These are phyloP conservation scores for Casuarina equisetifolia DNA, from an alignment of 306 rosid genomes.

Conservation along the genomic window DNA sequence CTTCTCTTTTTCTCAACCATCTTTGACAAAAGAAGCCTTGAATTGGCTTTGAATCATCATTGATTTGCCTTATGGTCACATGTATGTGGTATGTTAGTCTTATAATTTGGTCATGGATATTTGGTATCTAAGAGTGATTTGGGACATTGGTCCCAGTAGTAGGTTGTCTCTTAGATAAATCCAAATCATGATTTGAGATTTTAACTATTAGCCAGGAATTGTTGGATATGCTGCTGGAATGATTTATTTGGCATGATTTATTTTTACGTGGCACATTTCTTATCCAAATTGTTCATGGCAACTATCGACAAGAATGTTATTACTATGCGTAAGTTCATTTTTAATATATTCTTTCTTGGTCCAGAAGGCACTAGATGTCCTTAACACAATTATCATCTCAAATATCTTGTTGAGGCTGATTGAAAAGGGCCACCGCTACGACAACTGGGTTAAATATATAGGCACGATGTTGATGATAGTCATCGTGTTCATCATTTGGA, in stretches of 20 bases:
- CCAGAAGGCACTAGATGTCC: slow-evolving; percentile 75
- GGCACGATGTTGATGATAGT: slow-evolving; percentile 74
- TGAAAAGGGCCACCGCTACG: slow-evolving; percentile 69
- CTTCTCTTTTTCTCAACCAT: not conserved
- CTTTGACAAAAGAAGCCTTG: not conserved
- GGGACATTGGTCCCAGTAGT: too few species aligned
- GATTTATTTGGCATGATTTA: not conserved
- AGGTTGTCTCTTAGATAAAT: too few species aligned
- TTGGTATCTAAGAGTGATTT: too few species aligned
- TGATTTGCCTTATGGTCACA: not conserved
- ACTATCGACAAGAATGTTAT: not conserved
- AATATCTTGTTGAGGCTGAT: slow-evolving; percentile 76
- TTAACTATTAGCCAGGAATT: not conserved
- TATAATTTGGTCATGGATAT: too few species aligned
- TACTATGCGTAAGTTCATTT: not conserved
- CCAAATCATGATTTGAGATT: not conserved
- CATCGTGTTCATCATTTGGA: slow-evolving; percentile 55
- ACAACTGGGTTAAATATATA: slow-evolving; percentile 74
- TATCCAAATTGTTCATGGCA: too few species aligned
- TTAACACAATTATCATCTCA: slow-evolving; percentile 77
- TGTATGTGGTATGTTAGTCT: not conserved
- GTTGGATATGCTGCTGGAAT: not conserved
- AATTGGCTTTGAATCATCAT: not conserved
- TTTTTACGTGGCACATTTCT: not conserved
- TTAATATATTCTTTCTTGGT: slow-evolving; percentile 12